These are phyloP conservation scores for Rhododendron simsii DNA, from an alignment of 148 eudicot genomes.

Conservation along the genomic window DNA sequence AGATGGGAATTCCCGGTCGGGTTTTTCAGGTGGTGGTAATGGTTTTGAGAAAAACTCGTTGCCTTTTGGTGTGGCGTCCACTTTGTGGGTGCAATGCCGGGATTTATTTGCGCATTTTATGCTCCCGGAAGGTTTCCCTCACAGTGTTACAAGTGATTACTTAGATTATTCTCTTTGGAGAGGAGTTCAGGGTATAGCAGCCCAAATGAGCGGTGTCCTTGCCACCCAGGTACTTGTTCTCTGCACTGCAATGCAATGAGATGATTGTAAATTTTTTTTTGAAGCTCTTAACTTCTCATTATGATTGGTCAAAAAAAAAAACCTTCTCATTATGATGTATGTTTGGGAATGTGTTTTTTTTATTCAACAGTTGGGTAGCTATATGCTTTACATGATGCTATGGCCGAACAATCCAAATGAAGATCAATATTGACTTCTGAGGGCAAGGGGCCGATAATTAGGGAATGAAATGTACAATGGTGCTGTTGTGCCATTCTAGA, in stretches of 20 bases:
- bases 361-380: neutral
- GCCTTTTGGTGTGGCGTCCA: conserved; percentile 11
- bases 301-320: neutral
- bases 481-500: neutral
- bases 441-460: neutral
- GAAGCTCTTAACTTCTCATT: conserved; percentile 1
- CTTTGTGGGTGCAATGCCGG: conserved; percentile 57
- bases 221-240: conserved; percentile 67
- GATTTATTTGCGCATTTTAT: conserved; percentile 47
- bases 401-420: neutral
- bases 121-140: conserved; percentile 94
- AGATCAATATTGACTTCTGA: neutral
- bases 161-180: conserved; percentile 96
- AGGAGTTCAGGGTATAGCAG: conserved; percentile 92
- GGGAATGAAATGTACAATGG: neutral
- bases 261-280: neutral
- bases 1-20: conserved; percentile 19
- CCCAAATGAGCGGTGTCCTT: conserved; percentile 89
- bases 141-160: conserved; percentile 88
- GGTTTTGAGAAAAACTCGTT: conserved; percentile 2
- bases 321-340: neutral
- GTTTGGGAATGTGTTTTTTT: neutral
- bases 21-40: conserved; percentile 12
- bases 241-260: neutral
- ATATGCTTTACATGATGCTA: neutral